Evolutionary conservation across 257 asterid species (phyloP).

Genomic region (Coffea canephora): DNA sequence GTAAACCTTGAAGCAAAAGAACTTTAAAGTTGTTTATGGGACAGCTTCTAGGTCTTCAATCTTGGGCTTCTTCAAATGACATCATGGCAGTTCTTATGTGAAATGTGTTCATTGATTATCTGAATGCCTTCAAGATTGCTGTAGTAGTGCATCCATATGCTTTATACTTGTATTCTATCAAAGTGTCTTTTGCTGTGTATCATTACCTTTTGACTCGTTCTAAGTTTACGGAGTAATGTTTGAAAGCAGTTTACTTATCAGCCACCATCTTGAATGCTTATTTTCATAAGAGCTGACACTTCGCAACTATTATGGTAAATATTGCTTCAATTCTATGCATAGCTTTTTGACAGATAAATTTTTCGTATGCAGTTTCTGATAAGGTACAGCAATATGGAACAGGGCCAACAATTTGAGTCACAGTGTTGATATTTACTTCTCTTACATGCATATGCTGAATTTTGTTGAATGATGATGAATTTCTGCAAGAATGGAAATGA

Average conservation of each 20-base stretch:
- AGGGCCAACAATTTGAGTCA: neutral
- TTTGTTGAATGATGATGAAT: no score
- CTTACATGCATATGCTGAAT: no score
- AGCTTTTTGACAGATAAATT: neutral
- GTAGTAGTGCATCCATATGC: neutral
- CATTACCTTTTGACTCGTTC: neutral
- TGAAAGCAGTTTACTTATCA: neutral
- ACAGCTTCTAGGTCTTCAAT: neutral
- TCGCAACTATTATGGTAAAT: neutral
- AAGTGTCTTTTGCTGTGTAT: neutral
- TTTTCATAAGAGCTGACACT: neutral
- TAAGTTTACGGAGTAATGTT: neutral
- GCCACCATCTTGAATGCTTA: neutral
- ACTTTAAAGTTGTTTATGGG: neutral
- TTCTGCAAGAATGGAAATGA: no score
- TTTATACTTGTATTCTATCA: neutral
- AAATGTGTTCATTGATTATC: neutral
- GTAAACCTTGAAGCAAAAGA: no score
- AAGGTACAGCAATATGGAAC: neutral
- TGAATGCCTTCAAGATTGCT: neutral
- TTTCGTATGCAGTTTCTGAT: neutral
- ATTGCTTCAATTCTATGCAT: neutral
- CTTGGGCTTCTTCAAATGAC: neutral
- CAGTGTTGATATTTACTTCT: neutral
- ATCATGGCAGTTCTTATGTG: neutral